Evolutionary conservation across 2,329 filamentous ascomycete species (phyloP).

Genomic region (Venturia aucupariae): DNA sequence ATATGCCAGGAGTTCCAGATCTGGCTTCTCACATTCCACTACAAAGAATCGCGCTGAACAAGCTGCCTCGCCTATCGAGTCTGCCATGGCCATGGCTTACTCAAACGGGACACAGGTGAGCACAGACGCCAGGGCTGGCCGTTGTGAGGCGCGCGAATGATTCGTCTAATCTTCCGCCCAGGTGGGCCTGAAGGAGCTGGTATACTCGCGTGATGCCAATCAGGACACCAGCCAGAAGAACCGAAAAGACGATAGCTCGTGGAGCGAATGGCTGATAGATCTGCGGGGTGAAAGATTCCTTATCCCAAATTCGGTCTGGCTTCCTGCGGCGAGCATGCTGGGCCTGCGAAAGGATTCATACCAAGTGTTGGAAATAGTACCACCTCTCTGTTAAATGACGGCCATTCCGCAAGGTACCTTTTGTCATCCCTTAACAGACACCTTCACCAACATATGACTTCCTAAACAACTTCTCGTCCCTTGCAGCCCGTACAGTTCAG

Average conservation of each 20-base stretch:
- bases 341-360: no score
- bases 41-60: background rate
- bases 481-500: slow-evolving; percentile 1
- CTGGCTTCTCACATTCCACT: background rate
- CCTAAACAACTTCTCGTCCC: background rate
- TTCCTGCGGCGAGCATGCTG: background rate
- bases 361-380: background rate
- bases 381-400: background rate
- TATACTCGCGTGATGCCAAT: background rate
- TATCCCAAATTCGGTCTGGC: background rate
- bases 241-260: background rate
- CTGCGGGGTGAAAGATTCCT: background rate
- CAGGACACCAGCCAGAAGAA: background rate
- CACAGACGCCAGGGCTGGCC: slow-evolving; percentile 3
- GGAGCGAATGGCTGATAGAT: slow-evolving; percentile 4
- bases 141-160: slow-evolving; percentile 3
- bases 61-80: background rate
- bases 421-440: background rate
- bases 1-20: no score
- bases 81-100: no score
- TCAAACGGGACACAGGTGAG: background rate
- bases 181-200: background rate
- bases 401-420: background rate
- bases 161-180: background rate
- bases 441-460: background rate